Percentiles rank a stretch among this genome's conserved stretches.
phyloP scores from a whole-genome alignment of 202 grass and related monocot species.

The Carex arenaria region DNA sequence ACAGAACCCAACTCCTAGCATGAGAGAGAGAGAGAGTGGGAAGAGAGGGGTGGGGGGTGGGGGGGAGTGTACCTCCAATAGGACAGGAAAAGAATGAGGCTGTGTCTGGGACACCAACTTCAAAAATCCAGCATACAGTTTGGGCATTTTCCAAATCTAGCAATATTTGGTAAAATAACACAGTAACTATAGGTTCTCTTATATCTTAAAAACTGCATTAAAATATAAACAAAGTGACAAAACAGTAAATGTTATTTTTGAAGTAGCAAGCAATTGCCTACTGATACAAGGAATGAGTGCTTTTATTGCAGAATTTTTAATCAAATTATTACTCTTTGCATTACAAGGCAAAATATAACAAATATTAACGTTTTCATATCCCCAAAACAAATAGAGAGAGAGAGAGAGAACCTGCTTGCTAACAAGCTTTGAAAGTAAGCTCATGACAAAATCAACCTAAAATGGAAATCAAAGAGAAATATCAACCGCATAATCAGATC shows the following conservation, averaged over 20 bases:
- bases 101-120: constrained; percentile 87
- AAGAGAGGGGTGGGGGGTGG: too few relatives aligned
- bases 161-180: constrained; percentile 7
- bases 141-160: constrained; percentile 98
- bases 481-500: constrained; percentile 9
- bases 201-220: constrained; percentile 12
- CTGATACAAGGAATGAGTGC: not conserved
- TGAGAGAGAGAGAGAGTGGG: not conserved
- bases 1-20: not conserved
- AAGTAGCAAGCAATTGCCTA: not conserved
- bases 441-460: constrained; percentile 99
- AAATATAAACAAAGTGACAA: not conserved
- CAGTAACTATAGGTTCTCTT: constrained; percentile 18
- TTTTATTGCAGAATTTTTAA: not conserved
- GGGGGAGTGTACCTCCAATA: constrained; percentile 53
- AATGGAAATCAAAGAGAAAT: constrained; percentile 22
- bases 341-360: constrained; percentile 10
- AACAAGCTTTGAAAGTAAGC: constrained; percentile 80
- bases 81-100: constrained; percentile 80
- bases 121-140: constrained; percentile 91
- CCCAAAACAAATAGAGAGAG: not conserved
- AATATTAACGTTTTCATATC: not conserved
- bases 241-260: not conserved
- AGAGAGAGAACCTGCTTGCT: constrained; percentile 59
- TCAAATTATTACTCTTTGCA: constrained; percentile 3